These are phyloP conservation scores for Chalciporus piperatoides DNA, from an alignment of 1,284 basidiomycete genomes.

Conservation along the genomic window DNA sequence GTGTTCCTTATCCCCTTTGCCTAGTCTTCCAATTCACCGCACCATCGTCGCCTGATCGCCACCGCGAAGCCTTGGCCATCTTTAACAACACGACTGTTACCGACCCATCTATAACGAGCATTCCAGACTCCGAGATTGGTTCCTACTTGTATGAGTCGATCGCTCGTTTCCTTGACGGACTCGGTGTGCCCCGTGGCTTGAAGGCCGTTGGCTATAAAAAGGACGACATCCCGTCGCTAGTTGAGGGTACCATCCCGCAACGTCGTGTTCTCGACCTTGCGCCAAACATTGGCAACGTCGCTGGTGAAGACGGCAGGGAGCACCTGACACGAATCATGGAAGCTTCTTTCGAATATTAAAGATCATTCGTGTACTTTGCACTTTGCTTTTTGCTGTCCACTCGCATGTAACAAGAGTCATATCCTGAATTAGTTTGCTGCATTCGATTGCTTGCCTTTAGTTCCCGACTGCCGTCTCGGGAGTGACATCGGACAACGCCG, in stretches of 20 bases:
- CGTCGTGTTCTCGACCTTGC: conserved; percentile 84
- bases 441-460: neutral
- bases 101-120: conserved; percentile 67
- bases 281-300: conserved; percentile 78
- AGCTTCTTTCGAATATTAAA: conserved; percentile 69
- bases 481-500: conserved; percentile 2
- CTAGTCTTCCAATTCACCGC: conserved; percentile 91
- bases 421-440: neutral
- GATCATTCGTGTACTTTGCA: conserved; percentile 2
- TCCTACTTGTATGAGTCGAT: conserved; percentile 85
- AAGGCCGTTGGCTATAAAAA: conserved; percentile 80
- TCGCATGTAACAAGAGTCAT: conserved; percentile 1
- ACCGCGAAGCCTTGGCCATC: conserved; percentile 84
- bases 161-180: conserved; percentile 82
- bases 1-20: neutral
- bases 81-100: conserved; percentile 67
- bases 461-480: neutral
- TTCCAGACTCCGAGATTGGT: conserved; percentile 84
- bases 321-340: conserved; percentile 77
- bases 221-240: conserved; percentile 63
- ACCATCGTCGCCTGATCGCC: conserved; percentile 85
- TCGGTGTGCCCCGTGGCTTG: conserved; percentile 87
- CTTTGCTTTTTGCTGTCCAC: conserved; percentile 8
- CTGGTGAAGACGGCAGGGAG: conserved; percentile 74
- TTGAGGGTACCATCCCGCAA: conserved; percentile 87